phyloP scores from a whole-genome alignment of 495 filamentous ascomycete species.

The Opeltia flavorubescens region DNA sequence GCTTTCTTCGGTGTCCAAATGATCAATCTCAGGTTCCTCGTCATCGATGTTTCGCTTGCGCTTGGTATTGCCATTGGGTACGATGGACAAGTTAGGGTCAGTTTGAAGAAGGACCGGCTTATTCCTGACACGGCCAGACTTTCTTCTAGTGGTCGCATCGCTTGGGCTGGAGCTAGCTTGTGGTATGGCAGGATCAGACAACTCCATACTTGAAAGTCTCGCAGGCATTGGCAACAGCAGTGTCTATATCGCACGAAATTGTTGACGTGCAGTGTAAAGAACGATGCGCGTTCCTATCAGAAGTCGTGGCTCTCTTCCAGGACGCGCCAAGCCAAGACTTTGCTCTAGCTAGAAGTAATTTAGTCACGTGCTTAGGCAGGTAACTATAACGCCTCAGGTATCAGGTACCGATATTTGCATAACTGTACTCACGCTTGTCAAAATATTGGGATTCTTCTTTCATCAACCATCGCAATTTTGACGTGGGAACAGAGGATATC shows the following conservation, averaged over 20 bases:
- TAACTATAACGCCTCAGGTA: too few relatives aligned
- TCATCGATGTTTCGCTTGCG: conserved; percentile 36
- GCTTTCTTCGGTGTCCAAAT: conserved; percentile 34
- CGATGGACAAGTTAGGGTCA: conserved; percentile 21
- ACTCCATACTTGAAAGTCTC: conserved; percentile 34
- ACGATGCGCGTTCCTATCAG: too few relatives aligned
- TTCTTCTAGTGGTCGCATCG: conserved; percentile 49
- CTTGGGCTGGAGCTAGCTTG: conserved; percentile 18
- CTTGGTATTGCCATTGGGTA: conserved; percentile 29
- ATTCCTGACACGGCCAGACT: conserved; percentile 69
- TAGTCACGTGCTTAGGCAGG: too few relatives aligned
- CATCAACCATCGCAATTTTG: too few relatives aligned
- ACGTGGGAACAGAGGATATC: too few relatives aligned
- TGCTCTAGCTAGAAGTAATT: too few relatives aligned
- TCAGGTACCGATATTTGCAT: too few relatives aligned
- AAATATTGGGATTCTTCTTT: too few relatives aligned
- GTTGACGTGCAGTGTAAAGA: neutral
- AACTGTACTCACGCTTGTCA: too few relatives aligned
- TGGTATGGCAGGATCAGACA: conserved; percentile 29
- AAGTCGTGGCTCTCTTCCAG: too few relatives aligned
- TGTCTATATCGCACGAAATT: neutral
- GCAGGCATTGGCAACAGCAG: conserved; percentile 23
- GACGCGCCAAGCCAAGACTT: too few relatives aligned
- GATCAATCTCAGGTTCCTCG: conserved; percentile 30
- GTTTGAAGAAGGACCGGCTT: conserved; percentile 53